Evolutionary conservation across 2,329 filamentous ascomycete species (phyloP).

Genomic region (Xylaria sp.): DNA sequence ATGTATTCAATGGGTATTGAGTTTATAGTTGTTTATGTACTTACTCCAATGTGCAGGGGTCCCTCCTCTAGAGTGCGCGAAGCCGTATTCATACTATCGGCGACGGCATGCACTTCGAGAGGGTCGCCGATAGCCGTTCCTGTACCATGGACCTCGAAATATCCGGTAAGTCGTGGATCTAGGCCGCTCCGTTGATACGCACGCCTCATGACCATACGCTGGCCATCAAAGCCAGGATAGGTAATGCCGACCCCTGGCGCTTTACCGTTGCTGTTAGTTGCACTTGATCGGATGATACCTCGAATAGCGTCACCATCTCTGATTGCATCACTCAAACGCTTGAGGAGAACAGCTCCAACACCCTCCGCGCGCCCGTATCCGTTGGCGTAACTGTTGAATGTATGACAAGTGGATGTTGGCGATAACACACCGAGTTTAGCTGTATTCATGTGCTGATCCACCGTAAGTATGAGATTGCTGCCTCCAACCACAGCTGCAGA

Average conservation of each 20-base stretch:
- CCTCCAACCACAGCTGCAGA: slow-evolving; percentile 43
- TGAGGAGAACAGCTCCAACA: slow-evolving; percentile 30
- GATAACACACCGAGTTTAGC: slow-evolving; percentile 43
- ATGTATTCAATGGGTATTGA: no score
- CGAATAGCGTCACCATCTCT: slow-evolving; percentile 14
- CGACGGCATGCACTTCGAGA: slow-evolving; percentile 27
- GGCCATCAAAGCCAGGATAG: slow-evolving; percentile 31
- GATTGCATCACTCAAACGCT: slow-evolving; percentile 31
- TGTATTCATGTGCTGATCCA: slow-evolving; percentile 39
- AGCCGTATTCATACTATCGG: background rate
- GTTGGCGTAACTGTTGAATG: slow-evolving; percentile 38
- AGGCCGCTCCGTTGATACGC: slow-evolving; percentile 25
- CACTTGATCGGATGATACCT: slow-evolving; percentile 31
- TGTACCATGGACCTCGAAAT: slow-evolving; percentile 34
- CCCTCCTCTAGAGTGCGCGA: no score
- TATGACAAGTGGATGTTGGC: slow-evolving; percentile 37
- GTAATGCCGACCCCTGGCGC: slow-evolving; percentile 33
- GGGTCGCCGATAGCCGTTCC: slow-evolving; percentile 26
- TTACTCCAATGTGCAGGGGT: no score
- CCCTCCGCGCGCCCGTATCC: slow-evolving; percentile 38
- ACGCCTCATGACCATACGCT: slow-evolving; percentile 23
- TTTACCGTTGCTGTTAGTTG: slow-evolving; percentile 30
- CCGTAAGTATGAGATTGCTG: slow-evolving; percentile 43
- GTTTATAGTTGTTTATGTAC: no score
- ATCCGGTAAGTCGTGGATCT: slow-evolving; percentile 21